Percentiles rank a stretch among this genome's conserved stretches.
Conservation (phyloP, 2,329 filamentous ascomycete species). For the Penicillium sp. region DNA sequence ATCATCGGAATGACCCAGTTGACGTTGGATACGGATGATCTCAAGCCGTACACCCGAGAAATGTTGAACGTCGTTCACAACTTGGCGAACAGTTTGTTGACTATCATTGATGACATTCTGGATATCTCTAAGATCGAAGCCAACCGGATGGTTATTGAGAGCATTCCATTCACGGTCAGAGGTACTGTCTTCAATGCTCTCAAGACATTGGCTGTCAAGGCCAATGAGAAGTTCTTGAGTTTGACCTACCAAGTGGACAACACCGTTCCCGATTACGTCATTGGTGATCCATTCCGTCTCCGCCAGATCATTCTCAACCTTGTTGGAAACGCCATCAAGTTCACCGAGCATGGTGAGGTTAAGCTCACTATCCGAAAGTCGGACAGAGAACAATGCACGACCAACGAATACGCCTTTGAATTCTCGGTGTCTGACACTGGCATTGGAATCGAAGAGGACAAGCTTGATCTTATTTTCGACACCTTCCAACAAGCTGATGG, state of each 20-base stretch:
- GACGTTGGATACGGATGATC: slow-evolving; percentile 85
- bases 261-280: slow-evolving; percentile 85
- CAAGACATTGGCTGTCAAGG: slow-evolving; percentile 93
- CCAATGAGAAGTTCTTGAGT: slow-evolving; percentile 88
- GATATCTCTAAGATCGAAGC: slow-evolving; percentile 76
- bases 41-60: slow-evolving; percentile 90
- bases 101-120: slow-evolving; percentile 79
- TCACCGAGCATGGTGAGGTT: slow-evolving; percentile 92
- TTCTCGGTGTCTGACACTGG: slow-evolving; percentile 94
- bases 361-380: slow-evolving; percentile 79
- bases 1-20: slow-evolving; percentile 98
- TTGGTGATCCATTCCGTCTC: slow-evolving; percentile 91
- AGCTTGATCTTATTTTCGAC: slow-evolving; percentile 94
- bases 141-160: slow-evolving; percentile 94
- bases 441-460: slow-evolving; percentile 91
- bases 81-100: slow-evolving; percentile 86
- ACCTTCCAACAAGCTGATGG: slow-evolving; percentile 98
- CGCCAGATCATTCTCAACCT: slow-evolving; percentile 95
- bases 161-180: slow-evolving; percentile 88
- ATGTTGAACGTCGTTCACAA: slow-evolving; percentile 99
- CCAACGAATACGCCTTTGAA: slow-evolving; percentile 82
- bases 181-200: slow-evolving; percentile 94
- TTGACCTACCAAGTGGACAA: slow-evolving; percentile 89
- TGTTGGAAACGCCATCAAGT: slow-evolving; percentile 97
- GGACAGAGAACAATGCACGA: slow-evolving; percentile 55